Evolutionary conservation across 1,139 yeast genomes (phyloP).

Genomic region (Suhomyces bolitotheri): DNA sequence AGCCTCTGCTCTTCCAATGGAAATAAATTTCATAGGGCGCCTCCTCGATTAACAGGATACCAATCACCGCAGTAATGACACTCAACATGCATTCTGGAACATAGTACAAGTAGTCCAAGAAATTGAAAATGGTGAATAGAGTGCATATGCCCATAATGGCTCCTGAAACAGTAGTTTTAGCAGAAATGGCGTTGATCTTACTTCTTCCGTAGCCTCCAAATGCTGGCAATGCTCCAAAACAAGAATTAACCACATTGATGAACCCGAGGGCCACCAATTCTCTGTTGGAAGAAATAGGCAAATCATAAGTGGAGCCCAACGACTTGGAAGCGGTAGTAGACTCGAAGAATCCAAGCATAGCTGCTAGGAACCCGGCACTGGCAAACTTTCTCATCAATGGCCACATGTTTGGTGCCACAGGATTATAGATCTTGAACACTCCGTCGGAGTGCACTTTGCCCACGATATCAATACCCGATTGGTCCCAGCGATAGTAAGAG

Average conservation of each 20-base stretch:
- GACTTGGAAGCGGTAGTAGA: constrained; percentile 91
- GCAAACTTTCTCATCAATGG: constrained; percentile 45
- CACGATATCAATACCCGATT: constrained; percentile 62
- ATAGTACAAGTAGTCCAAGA: constrained; percentile 65
- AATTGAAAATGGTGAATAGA: constrained; percentile 58
- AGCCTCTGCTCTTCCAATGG: constrained; percentile 74
- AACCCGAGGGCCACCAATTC: constrained; percentile 82
- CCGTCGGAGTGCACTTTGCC: constrained; percentile 56
- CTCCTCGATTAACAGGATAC: constrained; percentile 77
- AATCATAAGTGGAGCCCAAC: constrained; percentile 62
- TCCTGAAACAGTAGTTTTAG: constrained; percentile 82
- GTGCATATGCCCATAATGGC: constrained; percentile 77
- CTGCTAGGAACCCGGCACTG: constrained; percentile 69
- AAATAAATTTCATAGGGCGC: constrained; percentile 79
- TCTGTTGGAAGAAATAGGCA: constrained; percentile 71
- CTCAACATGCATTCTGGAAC: constrained; percentile 82
- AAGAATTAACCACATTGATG: constrained; percentile 64
- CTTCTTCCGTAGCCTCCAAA: constrained; percentile 97
- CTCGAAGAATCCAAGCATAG: constrained; percentile 89
- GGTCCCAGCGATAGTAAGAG: constrained; percentile 52
- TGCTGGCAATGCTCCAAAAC: constrained; percentile 83
- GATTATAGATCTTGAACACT: constrained; percentile 34
- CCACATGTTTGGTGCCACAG: constrained; percentile 29
- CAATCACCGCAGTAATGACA: constrained; percentile 79
- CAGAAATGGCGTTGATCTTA: constrained; percentile 83